Evolutionary conservation across 176 grass and related monocot species (phyloP).

Genomic region (Carex pumila): DNA sequence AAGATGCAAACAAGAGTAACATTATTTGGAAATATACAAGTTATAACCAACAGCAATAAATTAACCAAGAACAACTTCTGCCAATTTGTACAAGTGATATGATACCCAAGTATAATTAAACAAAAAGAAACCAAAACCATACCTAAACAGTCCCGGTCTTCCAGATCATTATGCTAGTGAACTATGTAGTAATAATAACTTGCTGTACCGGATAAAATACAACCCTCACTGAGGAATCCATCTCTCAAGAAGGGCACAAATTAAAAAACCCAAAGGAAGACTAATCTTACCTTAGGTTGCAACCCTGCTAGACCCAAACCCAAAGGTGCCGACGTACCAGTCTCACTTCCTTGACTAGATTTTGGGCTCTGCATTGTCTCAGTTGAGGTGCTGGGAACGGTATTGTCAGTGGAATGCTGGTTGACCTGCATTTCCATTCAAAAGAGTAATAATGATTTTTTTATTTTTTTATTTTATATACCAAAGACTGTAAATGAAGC

Average conservation of each 20-base stretch:
- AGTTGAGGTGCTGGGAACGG: slow-evolving; percentile 22
- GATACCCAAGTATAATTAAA: not conserved
- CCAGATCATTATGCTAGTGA: not conserved
- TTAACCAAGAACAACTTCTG: not conserved
- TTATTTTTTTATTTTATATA: not conserved
- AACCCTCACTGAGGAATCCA: not conserved
- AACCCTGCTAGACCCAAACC: slow-evolving; percentile 79
- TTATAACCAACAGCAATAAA: slow-evolving; percentile 3
- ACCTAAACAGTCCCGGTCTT: not conserved
- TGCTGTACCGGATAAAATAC: not conserved
- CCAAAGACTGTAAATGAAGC: not conserved
- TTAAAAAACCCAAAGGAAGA: slow-evolving; percentile 1
- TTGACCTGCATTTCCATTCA: slow-evolving; percentile 8
- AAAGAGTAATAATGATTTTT: not conserved
- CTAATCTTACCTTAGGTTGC: slow-evolving; percentile 57
- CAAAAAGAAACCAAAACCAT: slow-evolving; percentile 4
- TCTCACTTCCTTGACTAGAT: slow-evolving; percentile 27
- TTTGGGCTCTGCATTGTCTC: slow-evolving; percentile 40
- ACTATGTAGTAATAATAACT: not conserved
- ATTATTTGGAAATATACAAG: slow-evolving; percentile 6
- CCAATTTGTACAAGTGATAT: not conserved
- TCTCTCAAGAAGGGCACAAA: not conserved
- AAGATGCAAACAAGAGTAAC: not conserved
- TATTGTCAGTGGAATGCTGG: slow-evolving; percentile 9
- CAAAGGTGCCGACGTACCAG: slow-evolving; percentile 41